These are phyloP conservation scores for Nakazawaea peltata DNA, from an alignment of 805 yeast genomes.

Conservation along the genomic window DNA sequence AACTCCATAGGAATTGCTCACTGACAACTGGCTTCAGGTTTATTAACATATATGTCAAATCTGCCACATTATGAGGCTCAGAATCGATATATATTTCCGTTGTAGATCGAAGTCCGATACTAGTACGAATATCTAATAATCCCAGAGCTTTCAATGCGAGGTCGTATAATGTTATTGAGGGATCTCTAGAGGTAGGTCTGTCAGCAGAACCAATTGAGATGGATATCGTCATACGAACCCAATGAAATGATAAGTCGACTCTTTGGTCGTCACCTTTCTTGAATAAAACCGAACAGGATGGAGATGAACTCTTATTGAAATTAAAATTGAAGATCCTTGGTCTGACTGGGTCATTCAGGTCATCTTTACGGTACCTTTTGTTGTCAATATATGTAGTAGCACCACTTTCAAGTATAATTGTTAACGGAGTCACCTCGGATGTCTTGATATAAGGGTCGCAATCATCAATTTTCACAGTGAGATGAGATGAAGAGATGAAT, in stretches of 20 bases:
- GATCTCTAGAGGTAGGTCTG: not conserved
- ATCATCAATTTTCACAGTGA: constrained; percentile 1
- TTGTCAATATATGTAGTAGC: constrained; percentile 7
- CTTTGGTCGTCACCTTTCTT: constrained; percentile 5
- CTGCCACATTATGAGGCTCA: not conserved
- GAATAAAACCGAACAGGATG: constrained; percentile 1
- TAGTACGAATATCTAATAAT: constrained; percentile 5
- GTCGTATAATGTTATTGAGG: not conserved
- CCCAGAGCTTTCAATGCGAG: not conserved
- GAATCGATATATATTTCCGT: constrained; percentile 8
- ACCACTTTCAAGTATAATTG: constrained; percentile 4
- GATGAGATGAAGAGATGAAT: constrained; percentile 5
- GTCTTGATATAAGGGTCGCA: not conserved
- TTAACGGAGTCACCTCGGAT: constrained; percentile 4
- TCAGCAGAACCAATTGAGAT: not conserved
- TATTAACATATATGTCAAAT: constrained; percentile 5
- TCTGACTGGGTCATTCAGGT: constrained; percentile 1
- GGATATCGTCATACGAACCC: constrained; percentile 6
- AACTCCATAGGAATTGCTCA: constrained; percentile 3
- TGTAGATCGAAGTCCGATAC: constrained; percentile 4
- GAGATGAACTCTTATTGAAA: too few species aligned
- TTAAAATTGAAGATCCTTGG: constrained; percentile 5
- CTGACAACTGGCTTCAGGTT: constrained; percentile 4
- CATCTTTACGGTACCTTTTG: constrained; percentile 2
- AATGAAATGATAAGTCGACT: not conserved